phyloP scores from a whole-genome alignment of 1,284 basidiomycete genomes.

The Ceratobasidium sp. region DNA sequence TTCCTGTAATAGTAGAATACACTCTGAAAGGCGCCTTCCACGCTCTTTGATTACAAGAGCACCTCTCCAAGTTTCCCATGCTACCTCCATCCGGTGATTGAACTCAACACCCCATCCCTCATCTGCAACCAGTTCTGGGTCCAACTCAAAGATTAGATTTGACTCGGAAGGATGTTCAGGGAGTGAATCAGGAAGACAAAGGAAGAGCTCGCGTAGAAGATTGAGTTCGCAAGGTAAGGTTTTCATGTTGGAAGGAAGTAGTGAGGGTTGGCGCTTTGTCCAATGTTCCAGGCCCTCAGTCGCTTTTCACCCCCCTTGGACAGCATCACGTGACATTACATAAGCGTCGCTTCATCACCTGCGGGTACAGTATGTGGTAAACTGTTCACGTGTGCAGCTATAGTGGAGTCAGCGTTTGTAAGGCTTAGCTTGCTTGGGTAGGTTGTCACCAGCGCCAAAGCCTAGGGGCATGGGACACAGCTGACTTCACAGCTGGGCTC shows the following conservation, averaged over 20 bases:
- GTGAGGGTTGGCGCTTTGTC: background rate
- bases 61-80: conserved; percentile 1
- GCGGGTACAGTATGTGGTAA: background rate
- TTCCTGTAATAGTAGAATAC: background rate
- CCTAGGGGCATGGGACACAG: too few relatives aligned
- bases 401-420: too few relatives aligned
- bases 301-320: background rate
- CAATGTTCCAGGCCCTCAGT: background rate
- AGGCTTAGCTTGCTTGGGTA: too few relatives aligned
- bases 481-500: too few relatives aligned
- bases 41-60: background rate
- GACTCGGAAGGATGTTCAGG: background rate
- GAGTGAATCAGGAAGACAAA: background rate
- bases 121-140: background rate
- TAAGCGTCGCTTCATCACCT: background rate
- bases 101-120: conserved; percentile 6
- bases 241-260: background rate
- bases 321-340: background rate
- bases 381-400: too few relatives aligned
- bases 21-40: background rate
- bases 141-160: conserved; percentile 3
- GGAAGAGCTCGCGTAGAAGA: background rate
- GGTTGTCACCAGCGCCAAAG: too few relatives aligned
- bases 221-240: background rate
- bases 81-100: conserved; percentile 1